Evolutionary conservation across 2,329 filamentous ascomycete genomes (phyloP).

Genomic region (Fusarium vanettenii): DNA sequence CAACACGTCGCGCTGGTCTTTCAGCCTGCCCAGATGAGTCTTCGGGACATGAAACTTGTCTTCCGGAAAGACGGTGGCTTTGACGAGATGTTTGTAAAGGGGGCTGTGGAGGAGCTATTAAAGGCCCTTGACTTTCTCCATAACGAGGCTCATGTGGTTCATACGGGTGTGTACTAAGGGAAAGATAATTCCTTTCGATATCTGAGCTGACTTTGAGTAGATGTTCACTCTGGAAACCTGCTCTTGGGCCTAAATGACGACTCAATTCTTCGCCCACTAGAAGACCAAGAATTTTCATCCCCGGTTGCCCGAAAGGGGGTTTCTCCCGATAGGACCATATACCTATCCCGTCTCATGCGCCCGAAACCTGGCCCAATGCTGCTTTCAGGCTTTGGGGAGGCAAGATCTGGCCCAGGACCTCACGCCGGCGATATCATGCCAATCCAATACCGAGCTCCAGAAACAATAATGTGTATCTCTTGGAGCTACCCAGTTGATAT

Average conservation of each 20-base stretch:
- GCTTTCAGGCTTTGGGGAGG: constrained; percentile 46
- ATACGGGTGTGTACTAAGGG: constrained; percentile 44
- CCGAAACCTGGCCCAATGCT: constrained; percentile 42
- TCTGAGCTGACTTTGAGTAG: constrained; percentile 12
- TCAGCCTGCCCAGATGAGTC: constrained; percentile 45
- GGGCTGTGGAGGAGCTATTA: constrained; percentile 45
- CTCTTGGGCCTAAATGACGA: constrained; percentile 38
- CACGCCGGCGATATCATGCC: constrained; percentile 47
- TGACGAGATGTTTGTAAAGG: constrained; percentile 45
- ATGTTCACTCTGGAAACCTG: constrained; percentile 43
- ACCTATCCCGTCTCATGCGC: constrained; percentile 40
- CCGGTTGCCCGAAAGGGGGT: constrained; percentile 38
- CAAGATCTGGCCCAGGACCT: constrained; percentile 39
- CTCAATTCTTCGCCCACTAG: constrained; percentile 32
- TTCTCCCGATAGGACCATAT: constrained; percentile 34
- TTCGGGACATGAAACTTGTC: constrained; percentile 48
- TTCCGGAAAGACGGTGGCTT: constrained; percentile 40
- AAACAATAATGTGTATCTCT: constrained; percentile 32
- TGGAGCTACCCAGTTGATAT: constrained; percentile 45
- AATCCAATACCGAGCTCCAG: constrained; percentile 40
- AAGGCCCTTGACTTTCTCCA: constrained; percentile 51
- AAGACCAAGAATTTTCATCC: constrained; percentile 37
- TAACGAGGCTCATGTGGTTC: constrained; percentile 44
- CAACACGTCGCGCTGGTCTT: constrained; percentile 36
- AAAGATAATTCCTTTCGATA: too few relatives aligned